Percentiles rank a stretch among this genome's conserved stretches.
phyloP scores from a whole-genome alignment of 495 filamentous ascomycete genomes.

The Neurospora terricola region DNA sequence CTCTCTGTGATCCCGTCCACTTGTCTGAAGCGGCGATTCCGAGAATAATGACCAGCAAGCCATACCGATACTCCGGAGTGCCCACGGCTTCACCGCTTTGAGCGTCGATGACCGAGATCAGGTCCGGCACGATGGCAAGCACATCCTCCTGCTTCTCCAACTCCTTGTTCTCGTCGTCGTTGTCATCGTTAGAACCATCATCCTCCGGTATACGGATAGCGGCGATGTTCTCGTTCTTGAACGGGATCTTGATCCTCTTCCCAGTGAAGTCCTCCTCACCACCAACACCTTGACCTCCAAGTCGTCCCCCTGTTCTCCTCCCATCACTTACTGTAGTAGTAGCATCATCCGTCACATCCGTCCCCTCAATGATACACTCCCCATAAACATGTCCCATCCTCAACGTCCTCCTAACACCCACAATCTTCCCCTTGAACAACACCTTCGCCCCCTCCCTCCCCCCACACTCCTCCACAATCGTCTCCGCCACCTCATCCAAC shows the following conservation, averaged over 20 bases:
- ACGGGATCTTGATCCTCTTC: constrained; percentile 42
- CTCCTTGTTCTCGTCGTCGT: neutral
- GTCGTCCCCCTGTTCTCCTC: neutral
- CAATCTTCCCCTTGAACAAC: constrained; percentile 52
- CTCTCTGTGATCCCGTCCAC: constrained; percentile 43
- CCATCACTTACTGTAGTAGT: neutral
- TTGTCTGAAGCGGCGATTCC: constrained; percentile 46
- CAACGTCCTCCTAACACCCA: constrained; percentile 45
- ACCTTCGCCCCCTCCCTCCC: constrained; percentile 19
- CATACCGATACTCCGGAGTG: constrained; percentile 52
- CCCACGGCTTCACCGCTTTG: constrained; percentile 51
- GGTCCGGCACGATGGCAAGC: constrained; percentile 49
- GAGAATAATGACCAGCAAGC: constrained; percentile 45
- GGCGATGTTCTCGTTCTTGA: constrained; percentile 57
- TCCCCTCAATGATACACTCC: constrained; percentile 41
- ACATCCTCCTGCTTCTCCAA: constrained; percentile 33
- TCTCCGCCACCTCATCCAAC: constrained; percentile 40
- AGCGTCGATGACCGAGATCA: constrained; percentile 51
- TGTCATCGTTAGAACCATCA: neutral
- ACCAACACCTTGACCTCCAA: neutral
- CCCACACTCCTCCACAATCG: constrained; percentile 45
- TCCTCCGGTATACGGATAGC: constrained; percentile 29
- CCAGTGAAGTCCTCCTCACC: constrained; percentile 19
- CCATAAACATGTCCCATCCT: constrained; percentile 46
- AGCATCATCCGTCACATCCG: constrained; percentile 19